Percentiles rank a stretch among this genome's conserved stretches.
Conservation (phyloP, 805 yeast genomes). For the Suhomyces pyralidae region DNA sequence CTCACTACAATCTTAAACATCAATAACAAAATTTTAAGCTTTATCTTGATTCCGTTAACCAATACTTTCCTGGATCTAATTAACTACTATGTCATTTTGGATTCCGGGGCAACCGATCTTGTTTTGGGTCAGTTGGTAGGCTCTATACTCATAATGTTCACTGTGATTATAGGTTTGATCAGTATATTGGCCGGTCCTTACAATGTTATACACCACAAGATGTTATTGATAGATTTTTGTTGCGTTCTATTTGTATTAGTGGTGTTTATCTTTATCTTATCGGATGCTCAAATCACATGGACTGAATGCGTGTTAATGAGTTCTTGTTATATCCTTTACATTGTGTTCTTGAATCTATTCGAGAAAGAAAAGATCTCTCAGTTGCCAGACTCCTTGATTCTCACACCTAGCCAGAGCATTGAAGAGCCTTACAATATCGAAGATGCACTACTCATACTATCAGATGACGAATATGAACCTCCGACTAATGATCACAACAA, state of each 20-base stretch:
- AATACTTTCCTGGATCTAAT: conserved; percentile 39
- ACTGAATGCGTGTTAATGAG: conserved; percentile 29
- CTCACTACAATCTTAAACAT: conserved; percentile 22
- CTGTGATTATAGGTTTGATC: conserved; percentile 35
- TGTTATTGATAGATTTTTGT: conserved; percentile 23
- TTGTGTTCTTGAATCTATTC: conserved; percentile 19
- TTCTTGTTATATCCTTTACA: conserved; percentile 20
- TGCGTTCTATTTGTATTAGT: conserved; percentile 28
- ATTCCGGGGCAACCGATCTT: conserved; percentile 27
- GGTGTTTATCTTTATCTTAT: conserved; percentile 25
- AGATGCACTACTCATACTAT: conserved; percentile 20
- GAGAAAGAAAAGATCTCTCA: conserved; percentile 5
- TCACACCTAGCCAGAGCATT: background rate
- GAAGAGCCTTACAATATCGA: conserved; percentile 18
- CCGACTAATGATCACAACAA: background rate
- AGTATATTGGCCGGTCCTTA: conserved; percentile 21
- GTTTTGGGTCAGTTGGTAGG: conserved; percentile 40
- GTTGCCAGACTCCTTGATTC: background rate
- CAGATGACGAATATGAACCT: conserved; percentile 14
- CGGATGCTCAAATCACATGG: conserved; percentile 34
- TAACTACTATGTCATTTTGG: conserved; percentile 30
- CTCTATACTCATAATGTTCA: conserved; percentile 29
- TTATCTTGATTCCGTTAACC: conserved; percentile 33
- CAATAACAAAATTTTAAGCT: conserved; percentile 30
- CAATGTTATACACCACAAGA: conserved; percentile 15